Base-by-base conservation (phyloP, 192 early-diverging fungal species). In the Coemansia sp. region DNA sequence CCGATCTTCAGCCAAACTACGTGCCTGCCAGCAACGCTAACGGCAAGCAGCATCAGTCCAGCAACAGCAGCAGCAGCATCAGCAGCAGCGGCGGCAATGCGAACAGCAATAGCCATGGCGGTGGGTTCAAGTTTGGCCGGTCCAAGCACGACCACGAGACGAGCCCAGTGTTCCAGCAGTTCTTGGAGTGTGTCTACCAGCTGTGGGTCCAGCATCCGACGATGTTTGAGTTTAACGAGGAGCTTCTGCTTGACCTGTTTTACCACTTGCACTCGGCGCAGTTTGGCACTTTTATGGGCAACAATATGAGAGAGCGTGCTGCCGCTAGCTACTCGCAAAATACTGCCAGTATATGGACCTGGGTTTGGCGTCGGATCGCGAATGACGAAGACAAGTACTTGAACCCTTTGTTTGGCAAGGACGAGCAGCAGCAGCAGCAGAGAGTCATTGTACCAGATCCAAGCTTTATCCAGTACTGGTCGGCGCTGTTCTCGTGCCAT, bases 151-250 rank as follows among this genome's bases (percentile, higher is more conserved):
- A 89, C 63, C 77, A 87, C 16, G 97, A 99, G 72, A 92, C 94
- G 0, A 92, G 92, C 30, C 97, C 97, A 13, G 90, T 99, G 11
- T 99, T 99, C 75, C 91, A 96, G 44, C 97, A 99, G 82, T 99
- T 98, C 68, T 84, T 99, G 14, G 97, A 99, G 77, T 96, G 95
- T 80, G 87, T 96, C 33, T 99, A 93, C 80, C 97, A 99, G 80
- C 78, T 96, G 14, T 92, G 92, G 85, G 85, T 82, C 23, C 92
- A 96, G 79, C 89, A 88, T 63, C 96, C 97, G 13, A 89, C 90
- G 3, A 88, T 92, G 62, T 99, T 99, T 79, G 95, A 96, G 86
- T 99, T 95, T 66, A 92, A 90, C 68, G 94, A 96, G 73, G 70
- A 84, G 23, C 87, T 96, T 52, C 75, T 99, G 66, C 84, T 90